A percentile compares a stretch with the other conserved stretches of the same genome.
phyloP scores from a whole-genome alignment of 1,284 basidiomycete genomes.

The Vanrija sp. region DNA sequence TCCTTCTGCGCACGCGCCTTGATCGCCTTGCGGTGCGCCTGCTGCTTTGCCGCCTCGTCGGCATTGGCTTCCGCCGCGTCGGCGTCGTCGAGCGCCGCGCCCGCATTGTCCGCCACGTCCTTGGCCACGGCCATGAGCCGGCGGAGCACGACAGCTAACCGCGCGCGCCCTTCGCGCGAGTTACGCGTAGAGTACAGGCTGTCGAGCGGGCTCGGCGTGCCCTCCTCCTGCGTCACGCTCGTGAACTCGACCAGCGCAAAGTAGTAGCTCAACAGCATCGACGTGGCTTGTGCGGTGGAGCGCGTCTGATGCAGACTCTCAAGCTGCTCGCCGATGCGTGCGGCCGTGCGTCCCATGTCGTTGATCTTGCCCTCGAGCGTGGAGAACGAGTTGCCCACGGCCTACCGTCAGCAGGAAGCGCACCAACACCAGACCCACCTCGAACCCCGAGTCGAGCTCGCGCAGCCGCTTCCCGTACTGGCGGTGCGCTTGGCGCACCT shows the following conservation, averaged over 20 bases:
- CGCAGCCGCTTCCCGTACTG: slow-evolving; percentile 92
- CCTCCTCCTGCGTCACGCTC: slow-evolving; percentile 52
- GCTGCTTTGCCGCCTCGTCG: slow-evolving; percentile 8
- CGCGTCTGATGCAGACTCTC: slow-evolving; percentile 91
- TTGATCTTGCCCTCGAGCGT: slow-evolving; percentile 83
- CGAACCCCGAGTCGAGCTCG: slow-evolving; percentile 88
- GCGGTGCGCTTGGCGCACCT: slow-evolving; percentile 81
- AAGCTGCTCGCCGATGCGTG: slow-evolving; percentile 94
- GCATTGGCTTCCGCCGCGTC: slow-evolving; percentile 23
- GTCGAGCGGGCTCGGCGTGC: slow-evolving; percentile 46
- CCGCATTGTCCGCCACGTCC: slow-evolving; percentile 56
- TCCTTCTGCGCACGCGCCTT: slow-evolving; percentile 40
- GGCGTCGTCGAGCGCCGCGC: slow-evolving; percentile 61
- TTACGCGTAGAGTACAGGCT: slow-evolving; percentile 57
- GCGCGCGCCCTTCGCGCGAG: slow-evolving; percentile 69
- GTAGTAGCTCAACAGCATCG: slow-evolving; percentile 93
- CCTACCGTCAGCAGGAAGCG: slow-evolving; percentile 52
- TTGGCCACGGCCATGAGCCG: slow-evolving; percentile 83
- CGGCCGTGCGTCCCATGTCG: slow-evolving; percentile 89
- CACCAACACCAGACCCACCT: slow-evolving; percentile 51
- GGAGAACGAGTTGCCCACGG: slow-evolving; percentile 74
- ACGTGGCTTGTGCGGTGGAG: slow-evolving; percentile 87
- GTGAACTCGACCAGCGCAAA: slow-evolving; percentile 87
- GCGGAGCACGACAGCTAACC: slow-evolving; percentile 85
- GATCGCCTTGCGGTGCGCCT: slow-evolving; percentile 3